Percentiles rank a stretch among this genome's conserved stretches.
Evolutionary conservation across 805 yeast genomes (phyloP).

Genomic region (Suhomyces prunicola): DNA sequence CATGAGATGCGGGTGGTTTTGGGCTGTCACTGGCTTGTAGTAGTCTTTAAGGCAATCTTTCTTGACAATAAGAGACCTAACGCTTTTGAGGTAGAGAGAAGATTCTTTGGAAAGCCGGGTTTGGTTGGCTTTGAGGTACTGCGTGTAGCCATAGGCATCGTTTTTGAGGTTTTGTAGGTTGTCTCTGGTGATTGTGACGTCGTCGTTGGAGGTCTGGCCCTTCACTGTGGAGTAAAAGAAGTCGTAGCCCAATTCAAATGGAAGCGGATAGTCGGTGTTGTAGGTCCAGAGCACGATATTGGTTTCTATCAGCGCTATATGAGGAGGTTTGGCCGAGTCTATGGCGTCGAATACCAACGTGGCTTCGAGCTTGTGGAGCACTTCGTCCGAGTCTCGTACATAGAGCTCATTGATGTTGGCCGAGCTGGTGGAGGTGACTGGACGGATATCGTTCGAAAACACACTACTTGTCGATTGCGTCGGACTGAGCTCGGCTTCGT

Average conservation of each 20-base stretch:
- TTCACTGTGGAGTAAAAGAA: slow-evolving; percentile 34
- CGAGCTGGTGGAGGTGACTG: slow-evolving; percentile 11
- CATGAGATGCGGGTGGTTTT: slow-evolving; percentile 21
- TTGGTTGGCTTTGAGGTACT: slow-evolving; percentile 33
- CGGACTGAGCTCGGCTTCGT: slow-evolving; percentile 7
- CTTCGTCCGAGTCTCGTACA: slow-evolving; percentile 23
- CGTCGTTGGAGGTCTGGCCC: slow-evolving; percentile 20
- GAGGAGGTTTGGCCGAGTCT: slow-evolving; percentile 30
- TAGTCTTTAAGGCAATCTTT: slow-evolving; percentile 39
- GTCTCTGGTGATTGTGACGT: slow-evolving; percentile 29
- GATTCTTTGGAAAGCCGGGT: slow-evolving; percentile 31
- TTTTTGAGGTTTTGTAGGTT: slow-evolving; percentile 36
- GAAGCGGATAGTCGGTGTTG: slow-evolving; percentile 39
- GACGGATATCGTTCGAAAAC: slow-evolving; percentile 9
- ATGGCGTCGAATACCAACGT: slow-evolving; percentile 25
- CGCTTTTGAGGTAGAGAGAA: slow-evolving; percentile 35
- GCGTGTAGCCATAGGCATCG: slow-evolving; percentile 29
- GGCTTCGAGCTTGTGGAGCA: slow-evolving; percentile 21
- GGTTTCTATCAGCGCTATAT: slow-evolving; percentile 29
- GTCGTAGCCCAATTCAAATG: slow-evolving; percentile 37
- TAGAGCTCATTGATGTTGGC: slow-evolving; percentile 30
- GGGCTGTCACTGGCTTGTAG: slow-evolving; percentile 26
- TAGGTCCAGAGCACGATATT: slow-evolving; percentile 42
- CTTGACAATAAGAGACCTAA: slow-evolving; percentile 36
- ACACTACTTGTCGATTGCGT: slow-evolving; percentile 2